Percentiles rank a stretch among this genome's conserved stretches.
These are phyloP conservation scores for Eutypa lata DNA, from an alignment of 2,329 filamentous ascomycete species.

Conservation along the genomic window DNA sequence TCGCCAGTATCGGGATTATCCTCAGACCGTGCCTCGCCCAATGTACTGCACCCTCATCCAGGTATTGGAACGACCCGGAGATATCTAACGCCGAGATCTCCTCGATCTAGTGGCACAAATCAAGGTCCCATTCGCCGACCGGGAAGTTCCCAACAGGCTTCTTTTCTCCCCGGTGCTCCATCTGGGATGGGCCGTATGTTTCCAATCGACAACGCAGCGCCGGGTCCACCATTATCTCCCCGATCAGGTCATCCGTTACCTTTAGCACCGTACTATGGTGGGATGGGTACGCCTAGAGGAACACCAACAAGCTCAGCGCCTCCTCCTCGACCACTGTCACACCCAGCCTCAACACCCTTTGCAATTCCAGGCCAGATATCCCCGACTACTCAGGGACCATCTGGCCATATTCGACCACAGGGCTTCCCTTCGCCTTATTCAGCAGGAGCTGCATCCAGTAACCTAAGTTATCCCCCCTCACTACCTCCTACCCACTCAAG, in stretches of 20 bases:
- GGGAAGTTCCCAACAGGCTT: constrained; percentile 26
- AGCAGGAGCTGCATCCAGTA: constrained; percentile 8
- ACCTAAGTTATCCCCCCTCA: constrained; percentile 15
- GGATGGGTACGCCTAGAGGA: constrained; percentile 14
- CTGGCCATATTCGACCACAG: constrained; percentile 12
- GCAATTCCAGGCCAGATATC: neutral
- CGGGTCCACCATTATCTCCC: constrained; percentile 17
- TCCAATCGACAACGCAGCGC: constrained; percentile 12
- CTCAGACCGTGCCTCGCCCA: constrained; percentile 30
- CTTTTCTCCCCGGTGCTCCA: constrained; percentile 15
- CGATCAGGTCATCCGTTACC: constrained; percentile 17
- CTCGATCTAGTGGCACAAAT: constrained; percentile 50
- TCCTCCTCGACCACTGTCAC: constrained; percentile 23
- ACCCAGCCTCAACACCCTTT: constrained; percentile 7
- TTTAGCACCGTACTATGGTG: constrained; percentile 23
- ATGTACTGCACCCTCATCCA: constrained; percentile 25
- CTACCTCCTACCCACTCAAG: constrained; percentile 16
- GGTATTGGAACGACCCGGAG: constrained; percentile 37
- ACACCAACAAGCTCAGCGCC: constrained; percentile 18
- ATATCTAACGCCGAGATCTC: constrained; percentile 58
- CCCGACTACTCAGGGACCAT: neutral
- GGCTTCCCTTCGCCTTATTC: constrained; percentile 15
- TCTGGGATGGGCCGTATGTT: constrained; percentile 15
- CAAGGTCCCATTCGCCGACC: constrained; percentile 27
- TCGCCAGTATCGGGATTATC: constrained; percentile 20